Base-by-base conservation (phyloP, 176 grass and related monocot genomes). In the Lolium perenne region DNA sequence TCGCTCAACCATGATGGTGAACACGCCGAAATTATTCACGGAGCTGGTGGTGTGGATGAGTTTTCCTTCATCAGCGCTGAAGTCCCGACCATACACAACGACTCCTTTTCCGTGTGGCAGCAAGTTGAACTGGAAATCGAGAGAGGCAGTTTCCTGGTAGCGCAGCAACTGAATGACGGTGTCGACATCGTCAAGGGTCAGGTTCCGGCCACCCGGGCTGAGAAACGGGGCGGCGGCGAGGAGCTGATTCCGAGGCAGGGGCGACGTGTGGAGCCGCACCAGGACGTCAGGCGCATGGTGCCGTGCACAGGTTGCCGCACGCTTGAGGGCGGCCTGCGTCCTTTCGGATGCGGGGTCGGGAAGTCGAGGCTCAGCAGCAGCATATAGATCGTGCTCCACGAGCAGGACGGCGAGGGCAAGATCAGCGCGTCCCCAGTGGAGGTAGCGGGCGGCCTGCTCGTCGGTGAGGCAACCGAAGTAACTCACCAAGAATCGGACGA, bases 281-380 rank as follows among this genome's bases (percentile, higher is more conserved):
- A 68, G 15, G 64, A 4, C 15, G 15, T 38, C 64, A 38, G 32
- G 64, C 64, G 14, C 63, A 38, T 12, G 63, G 14, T 38, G 64
- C 32, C 7, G 7, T 3, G 4, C 64, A 18, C 2, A 1, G 64
- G 3, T 38, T 17, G 32, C 64, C 14, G 64, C 64, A 11, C 14
- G 18, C 64, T 68, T 68, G 64, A 68, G 29, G 64, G 29, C 64
- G 32, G 64, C 64, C 8, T 38, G 64, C 32, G 64, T 66, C 63
- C 63, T 66, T 8, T 35, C 0, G 6, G 63, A 66, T 6, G 63
- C 16, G 0, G 65, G 32, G 65, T 68, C 3, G 32, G 32, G 65
- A 18, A 8, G 65, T 4, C 16, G 2, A 68, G 32, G 29, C 15
- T 8, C 65, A 4, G 65, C 65, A 10, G 14, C 32, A 35, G 32